These are phyloP conservation scores for Rhizopogon vinicolor DNA, from an alignment of 768 basidiomycete species.

Conservation along the genomic window DNA sequence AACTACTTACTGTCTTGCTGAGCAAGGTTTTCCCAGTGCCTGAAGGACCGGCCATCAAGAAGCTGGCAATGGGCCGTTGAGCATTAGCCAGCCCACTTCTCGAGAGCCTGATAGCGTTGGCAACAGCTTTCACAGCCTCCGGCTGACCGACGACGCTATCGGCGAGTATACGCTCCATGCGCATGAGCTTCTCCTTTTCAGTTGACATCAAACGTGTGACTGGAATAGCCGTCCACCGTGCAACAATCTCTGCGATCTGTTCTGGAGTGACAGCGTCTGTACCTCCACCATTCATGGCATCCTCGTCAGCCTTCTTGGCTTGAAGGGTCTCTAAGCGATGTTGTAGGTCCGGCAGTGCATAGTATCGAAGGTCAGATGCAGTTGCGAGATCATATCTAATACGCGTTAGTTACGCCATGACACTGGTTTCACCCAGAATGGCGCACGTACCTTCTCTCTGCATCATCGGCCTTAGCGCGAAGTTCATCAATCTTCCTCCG, in stretches of 20 bases:
- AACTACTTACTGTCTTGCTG: constrained; percentile 71
- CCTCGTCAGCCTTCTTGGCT: constrained; percentile 70
- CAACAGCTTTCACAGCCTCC: constrained; percentile 88
- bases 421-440: background rate
- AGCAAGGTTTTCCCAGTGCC: constrained; percentile 90
- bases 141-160: constrained; percentile 83
- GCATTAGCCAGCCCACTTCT: constrained; percentile 92
- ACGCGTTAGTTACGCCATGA: constrained; percentile 2
- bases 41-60: constrained; percentile 88
- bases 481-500: constrained; percentile 87
- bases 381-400: constrained; percentile 63
- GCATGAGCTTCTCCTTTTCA: constrained; percentile 83
- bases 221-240: constrained; percentile 90
- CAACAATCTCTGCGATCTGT: constrained; percentile 92
- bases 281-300: constrained; percentile 44
- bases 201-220: constrained; percentile 83
- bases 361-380: constrained; percentile 87
- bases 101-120: constrained; percentile 90
- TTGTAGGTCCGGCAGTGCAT: constrained; percentile 87
- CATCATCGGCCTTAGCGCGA: constrained; percentile 88
- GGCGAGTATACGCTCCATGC: constrained; percentile 81
- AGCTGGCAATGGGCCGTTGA: constrained; percentile 85
- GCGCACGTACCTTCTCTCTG: constrained; percentile 68
- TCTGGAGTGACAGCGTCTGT: constrained; percentile 78
- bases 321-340: constrained; percentile 65